Evolutionary conservation across 23 red algal species (phyloP).

Genomic region (Gracilaria vermiculophylla): DNA sequence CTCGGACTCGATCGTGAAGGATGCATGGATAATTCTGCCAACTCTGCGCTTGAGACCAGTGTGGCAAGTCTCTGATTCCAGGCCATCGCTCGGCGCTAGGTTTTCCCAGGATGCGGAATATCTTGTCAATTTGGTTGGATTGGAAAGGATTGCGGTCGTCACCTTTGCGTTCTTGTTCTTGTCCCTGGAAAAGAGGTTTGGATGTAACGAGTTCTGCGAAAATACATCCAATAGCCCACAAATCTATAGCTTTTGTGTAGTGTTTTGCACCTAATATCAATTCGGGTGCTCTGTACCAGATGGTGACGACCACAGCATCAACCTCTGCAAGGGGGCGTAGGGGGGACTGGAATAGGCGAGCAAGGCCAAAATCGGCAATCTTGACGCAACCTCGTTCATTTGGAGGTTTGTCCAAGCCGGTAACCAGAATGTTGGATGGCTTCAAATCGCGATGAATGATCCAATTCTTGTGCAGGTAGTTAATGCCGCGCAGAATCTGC

Average conservation of each 20-base stretch:
- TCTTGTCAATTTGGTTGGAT: constrained; percentile 90
- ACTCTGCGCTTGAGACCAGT: constrained; percentile 70
- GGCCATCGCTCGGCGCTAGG: constrained; percentile 78
- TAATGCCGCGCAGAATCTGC: constrained; percentile 83
- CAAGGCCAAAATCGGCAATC: constrained; percentile 99
- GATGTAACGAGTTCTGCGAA: constrained; percentile 86
- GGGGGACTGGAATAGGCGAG: constrained; percentile 81
- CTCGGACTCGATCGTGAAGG: constrained; percentile 73
- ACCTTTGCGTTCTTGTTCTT: constrained; percentile 69
- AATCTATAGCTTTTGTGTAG: constrained; percentile 90
- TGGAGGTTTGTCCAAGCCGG: constrained; percentile 74
- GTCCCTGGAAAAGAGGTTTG: constrained; percentile 86
- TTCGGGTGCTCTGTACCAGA: constrained; percentile 83
- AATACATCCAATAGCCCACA: constrained; percentile 93
- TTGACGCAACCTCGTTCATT: constrained; percentile 81
- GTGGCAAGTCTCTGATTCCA: constrained; percentile 50
- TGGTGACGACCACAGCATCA: constrained; percentile 85
- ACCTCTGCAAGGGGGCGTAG: constrained; percentile 83
- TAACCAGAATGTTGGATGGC: constrained; percentile 82
- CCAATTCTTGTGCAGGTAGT: constrained; percentile 94
- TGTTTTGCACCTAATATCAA: constrained; percentile 73
- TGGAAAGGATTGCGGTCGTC: constrained; percentile 88
- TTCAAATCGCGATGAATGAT: constrained; percentile 93
- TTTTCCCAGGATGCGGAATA: constrained; percentile 85
- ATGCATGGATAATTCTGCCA: constrained; percentile 61